Conservation (phyloP, 2,329 filamentous ascomycete species). For the Trichoderma sp. region DNA sequence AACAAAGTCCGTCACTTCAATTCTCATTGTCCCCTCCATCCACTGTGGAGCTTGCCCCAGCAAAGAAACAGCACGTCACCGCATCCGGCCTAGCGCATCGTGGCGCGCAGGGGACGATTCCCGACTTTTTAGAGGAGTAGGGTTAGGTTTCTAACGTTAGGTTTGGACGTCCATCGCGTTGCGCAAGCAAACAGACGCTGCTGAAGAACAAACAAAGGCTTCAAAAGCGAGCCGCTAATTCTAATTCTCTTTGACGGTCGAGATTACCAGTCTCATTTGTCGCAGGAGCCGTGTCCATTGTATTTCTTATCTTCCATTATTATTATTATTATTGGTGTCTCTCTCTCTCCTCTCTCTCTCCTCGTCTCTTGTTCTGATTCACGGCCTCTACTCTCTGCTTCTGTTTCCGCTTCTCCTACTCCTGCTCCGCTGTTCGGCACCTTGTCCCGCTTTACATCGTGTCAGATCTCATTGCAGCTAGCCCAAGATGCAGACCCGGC, state of each 20-base stretch:
- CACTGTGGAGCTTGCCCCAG: not conserved
- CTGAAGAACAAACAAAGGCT: not conserved
- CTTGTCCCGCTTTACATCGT: not conserved
- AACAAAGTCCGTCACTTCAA: not conserved
- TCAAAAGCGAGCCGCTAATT: not conserved
- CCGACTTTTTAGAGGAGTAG: not conserved
- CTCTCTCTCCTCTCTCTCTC: not conserved
- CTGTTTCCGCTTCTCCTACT: not conserved
- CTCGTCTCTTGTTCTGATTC: not conserved
- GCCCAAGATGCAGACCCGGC: slow-evolving; percentile 5
- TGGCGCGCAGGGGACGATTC: not conserved
- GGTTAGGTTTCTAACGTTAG: not conserved
- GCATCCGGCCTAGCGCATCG: not conserved
- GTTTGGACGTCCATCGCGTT: not conserved
- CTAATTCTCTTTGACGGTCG: not conserved
- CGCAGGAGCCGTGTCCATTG: not conserved
- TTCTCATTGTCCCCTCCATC: not conserved
- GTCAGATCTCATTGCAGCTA: not conserved
- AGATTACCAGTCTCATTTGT: not conserved
- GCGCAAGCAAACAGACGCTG: not conserved
- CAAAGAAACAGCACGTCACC: not conserved
- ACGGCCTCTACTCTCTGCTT: not conserved
- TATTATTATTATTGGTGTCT: not conserved
- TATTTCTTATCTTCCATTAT: not conserved
- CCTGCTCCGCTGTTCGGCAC: not conserved